Evolutionary conservation across 2,329 filamentous ascomycete species (phyloP), one percentile per base, ranked within the genome.

Genomic region (Botrytis pseudocinerea): DNA sequence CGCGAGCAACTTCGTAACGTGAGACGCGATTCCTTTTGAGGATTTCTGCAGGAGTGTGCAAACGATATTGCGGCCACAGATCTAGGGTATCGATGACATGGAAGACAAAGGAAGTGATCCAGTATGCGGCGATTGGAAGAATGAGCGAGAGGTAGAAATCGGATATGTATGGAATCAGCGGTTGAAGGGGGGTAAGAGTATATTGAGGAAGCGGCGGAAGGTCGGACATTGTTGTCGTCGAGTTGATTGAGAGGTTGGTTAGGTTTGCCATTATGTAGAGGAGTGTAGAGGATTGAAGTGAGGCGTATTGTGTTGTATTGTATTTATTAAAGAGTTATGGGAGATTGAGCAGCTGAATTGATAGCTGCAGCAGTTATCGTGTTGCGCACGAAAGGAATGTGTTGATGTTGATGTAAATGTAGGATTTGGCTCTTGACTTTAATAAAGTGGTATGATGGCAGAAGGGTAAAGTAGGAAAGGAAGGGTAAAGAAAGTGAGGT

Each of bases 41-140:
- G 76, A 98, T 92, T 83, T 98, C 95, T 70, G 94, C 94, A 22
- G 96, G 96, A 0, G 96, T 98, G 84, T 99, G 96, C 60, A 99
- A 87, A 76, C 96, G 92, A 84, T 98, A 98, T 79, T 97, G 90
- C 28, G 95, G 91, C 82, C 95, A 97, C 54, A 95, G 85, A 82
- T 98, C 93, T 83, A 91, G 91, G 73, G 90, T 85, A 83, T 99
- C 96, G 80, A 98, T 90, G 78, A 91, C 80, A 85, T 98, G 95
- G 73, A 80, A 99, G 81, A 95, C 84, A 81, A 93, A 83, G 32
- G 95, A 98, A 46, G 97, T 84, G 35, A 85, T 83, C 96, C 96
- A 99, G 87, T 99, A 99, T 73, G 92, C 92, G 78, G 93, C 81
- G 74, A 98, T 88, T 44, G 95, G 95, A 22, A 92, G 85, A 64